Evolutionary conservation across 2,329 filamentous ascomycete species (phyloP), one percentile per base, ranked within the genome.

Genomic region (Zalaria obscura): DNA sequence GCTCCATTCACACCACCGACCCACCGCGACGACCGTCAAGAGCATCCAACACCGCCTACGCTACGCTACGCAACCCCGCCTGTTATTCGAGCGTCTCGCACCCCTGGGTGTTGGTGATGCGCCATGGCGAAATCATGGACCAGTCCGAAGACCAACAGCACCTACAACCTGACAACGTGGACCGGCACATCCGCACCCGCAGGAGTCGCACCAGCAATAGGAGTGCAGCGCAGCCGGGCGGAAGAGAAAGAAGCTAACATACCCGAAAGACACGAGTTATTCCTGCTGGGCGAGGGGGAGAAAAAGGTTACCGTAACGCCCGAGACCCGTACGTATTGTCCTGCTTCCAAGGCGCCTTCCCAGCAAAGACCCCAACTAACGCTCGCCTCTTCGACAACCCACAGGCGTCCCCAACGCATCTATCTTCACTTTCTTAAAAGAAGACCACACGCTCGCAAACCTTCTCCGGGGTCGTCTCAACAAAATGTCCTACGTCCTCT

Each of bases 361-460:
- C 18, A 18, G 28, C 35, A 18, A 35, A 28, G 10, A 33, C 25
- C 38, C n/a, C n/a, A 33, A 35, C 31, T 8, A 37, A 33, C 34
- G 32, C 4, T 27, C 11, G 9, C 38, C 40, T 40, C n/a, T 40
- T 38, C 36, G 28, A 11, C 34, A 31, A 5, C 39, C 39, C 31
- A 34, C 45, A 91, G 87, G 86, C 56, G 87, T 93, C 59, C 85
- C 89, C 25, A 93, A 94, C 60, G 87, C 84, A n/a, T 83, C 86
- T 6, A 83, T 95, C 63, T 98, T 98, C 67, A 78, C 85, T 45
- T 79, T 98, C 65, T 85, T 86, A 65, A 96, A 95, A 63, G 91
- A 98, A 62, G 91, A 98, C 54, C 89, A 95, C 65, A 95, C 89
- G 1, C 75, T 98, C 26, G 91, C 81, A 53, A 95, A 98, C 62